Base-by-base conservation (phyloP, 2,329 filamentous ascomycete species). In the Teratosphaeria pseudoeucalypti region DNA sequence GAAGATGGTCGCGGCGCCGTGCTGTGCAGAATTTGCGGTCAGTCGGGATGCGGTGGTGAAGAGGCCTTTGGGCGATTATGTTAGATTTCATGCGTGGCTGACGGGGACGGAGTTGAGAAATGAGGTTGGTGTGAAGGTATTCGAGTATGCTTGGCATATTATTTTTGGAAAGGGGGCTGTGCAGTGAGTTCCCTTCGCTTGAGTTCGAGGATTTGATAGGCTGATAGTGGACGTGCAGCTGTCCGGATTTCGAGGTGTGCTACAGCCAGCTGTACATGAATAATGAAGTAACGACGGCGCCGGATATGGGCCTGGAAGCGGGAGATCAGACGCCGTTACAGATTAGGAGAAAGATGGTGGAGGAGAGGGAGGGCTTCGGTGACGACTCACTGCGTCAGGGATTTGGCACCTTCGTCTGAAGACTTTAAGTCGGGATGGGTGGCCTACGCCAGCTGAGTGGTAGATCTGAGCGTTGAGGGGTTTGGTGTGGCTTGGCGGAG, bases 1-100 rank as follows among this genome's bases (percentile, higher is more conserved):
- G 0, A 63, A 73, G 14, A 67, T 69, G 34, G 76, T 83, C 10
- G 79, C 78, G 0, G 76, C 77, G 2, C 78, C 77, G 32, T 83
- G 80, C 64, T 82, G 81, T 61, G 79, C 80, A 3, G 81, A 82
- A 62, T 82, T 82, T 64, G 80, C 77, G 0, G 78, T 78, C 1
- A 79, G 78, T 0, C 73, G 71, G 52, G 75, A 76, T 57, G 77
- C 77, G 65, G 74, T 82, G 12, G 68, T 68, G n/a, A 70, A 77
- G 62, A 73, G 77, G 27, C 75, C 76, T 3, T 75, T 70, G 66
- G 72, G 70, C 12, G 79, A 81, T 29, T 83, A 82, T 61, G 71
- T 76, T 58, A 68, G 72, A 12, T 80, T 76, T 61, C 72, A 78
- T 16, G 69, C 75, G 2, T 82, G 80, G 80, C 65, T 82, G 19